phyloP scores from a whole-genome alignment of 2,329 filamentous ascomycete species.

The Dothistroma pini region DNA sequence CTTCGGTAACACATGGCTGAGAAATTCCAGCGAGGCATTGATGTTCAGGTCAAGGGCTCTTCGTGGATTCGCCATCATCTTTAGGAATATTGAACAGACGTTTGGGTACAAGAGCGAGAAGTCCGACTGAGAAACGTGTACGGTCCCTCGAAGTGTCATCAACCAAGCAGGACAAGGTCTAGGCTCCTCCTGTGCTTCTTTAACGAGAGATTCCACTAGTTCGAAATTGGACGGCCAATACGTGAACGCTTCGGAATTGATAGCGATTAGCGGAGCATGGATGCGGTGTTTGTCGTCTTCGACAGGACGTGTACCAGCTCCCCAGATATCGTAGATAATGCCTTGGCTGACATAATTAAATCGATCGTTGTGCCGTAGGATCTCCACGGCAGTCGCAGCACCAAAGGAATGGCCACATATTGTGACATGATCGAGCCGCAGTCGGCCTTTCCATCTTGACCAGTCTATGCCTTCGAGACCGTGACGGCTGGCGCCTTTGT shows the following conservation, averaged over 20 bases:
- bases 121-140: conserved; percentile 64
- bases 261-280: conserved; percentile 56
- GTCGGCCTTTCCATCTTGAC: conserved; percentile 54
- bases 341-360: conserved; percentile 60
- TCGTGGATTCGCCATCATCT: conserved; percentile 60
- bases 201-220: conserved; percentile 54
- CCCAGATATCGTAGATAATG: conserved; percentile 66
- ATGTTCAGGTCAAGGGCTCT: conserved; percentile 62
- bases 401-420: conserved; percentile 65
- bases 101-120: conserved; percentile 62
- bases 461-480: conserved; percentile 57
- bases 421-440: conserved; percentile 57
- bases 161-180: conserved; percentile 42
- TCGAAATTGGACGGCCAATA: conserved; percentile 65
- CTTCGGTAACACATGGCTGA: conserved; percentile 51
- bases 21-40: conserved; percentile 60
- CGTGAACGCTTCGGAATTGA: conserved; percentile 67
- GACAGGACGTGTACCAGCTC: conserved; percentile 43
- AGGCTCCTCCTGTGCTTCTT: conserved; percentile 50
- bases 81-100: conserved; percentile 56
- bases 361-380: conserved; percentile 52
- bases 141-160: conserved; percentile 54
- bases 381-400: conserved; percentile 60
- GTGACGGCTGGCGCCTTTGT: conserved; percentile 56
- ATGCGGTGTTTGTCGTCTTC: conserved; percentile 44